A percentile compares a stretch with the other conserved stretches of the same genome.
Conservation (phyloP, 192 early-diverging fungal genomes). For the Gaertneriomyces sp. region DNA sequence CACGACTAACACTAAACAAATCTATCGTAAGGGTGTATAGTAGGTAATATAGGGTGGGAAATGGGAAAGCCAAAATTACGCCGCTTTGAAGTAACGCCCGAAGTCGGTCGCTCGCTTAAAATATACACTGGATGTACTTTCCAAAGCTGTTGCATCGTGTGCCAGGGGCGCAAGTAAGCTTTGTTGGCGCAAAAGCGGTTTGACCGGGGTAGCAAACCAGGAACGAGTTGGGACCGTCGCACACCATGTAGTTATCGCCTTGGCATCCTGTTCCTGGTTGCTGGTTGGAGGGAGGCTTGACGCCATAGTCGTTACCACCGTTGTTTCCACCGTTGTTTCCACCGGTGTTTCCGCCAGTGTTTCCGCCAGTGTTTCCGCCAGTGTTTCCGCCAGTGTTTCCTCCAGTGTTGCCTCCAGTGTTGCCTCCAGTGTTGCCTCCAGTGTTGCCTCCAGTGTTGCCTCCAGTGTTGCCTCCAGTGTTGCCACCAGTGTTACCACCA, state of each 20-base stretch:
- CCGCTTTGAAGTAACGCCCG: no score
- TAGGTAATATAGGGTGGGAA: no score
- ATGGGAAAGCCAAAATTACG: no score
- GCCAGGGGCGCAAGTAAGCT: slow-evolving; percentile 11
- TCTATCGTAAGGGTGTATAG: no score
- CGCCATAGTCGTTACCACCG: not conserved
- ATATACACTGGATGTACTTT: slow-evolving; percentile 18
- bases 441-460: not conserved
- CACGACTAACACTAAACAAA: no score
- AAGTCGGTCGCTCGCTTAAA: no score
- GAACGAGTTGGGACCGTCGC: not conserved
- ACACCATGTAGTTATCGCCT: slow-evolving; percentile 16
- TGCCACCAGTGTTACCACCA: not conserved
- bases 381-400: no score
- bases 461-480: not conserved
- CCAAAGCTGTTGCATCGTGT: slow-evolving; percentile 13
- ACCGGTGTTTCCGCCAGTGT: not conserved
- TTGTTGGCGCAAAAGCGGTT: not conserved
- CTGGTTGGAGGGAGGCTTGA: not conserved
- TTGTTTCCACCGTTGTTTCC: not conserved
- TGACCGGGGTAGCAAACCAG: slow-evolving; percentile 22
- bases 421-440: not conserved
- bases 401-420: not conserved
- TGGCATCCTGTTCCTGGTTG: slow-evolving; percentile 23
- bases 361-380: not conserved